Conservation (phyloP, 331 rosid species). For the Phaseolus coccineus region DNA sequence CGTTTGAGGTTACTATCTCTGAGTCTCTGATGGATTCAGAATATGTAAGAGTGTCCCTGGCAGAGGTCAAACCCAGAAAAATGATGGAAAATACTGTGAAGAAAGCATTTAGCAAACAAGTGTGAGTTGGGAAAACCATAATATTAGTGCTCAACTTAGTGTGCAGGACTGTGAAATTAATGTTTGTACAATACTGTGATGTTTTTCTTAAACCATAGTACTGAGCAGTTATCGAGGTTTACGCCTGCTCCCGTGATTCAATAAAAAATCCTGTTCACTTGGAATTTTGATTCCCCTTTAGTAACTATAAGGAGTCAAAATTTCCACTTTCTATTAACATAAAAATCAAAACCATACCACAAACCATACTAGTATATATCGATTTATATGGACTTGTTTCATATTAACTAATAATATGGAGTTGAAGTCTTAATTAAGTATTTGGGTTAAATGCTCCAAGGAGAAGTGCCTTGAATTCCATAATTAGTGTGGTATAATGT, state of each 20-base stretch:
- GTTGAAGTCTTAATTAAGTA: no score
- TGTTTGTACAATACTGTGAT: neutral
- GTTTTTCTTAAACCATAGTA: neutral
- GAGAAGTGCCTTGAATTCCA: no score
- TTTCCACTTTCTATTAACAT: no score
- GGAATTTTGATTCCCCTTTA: no score
- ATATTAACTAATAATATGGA: no score
- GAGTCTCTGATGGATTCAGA: constrained; percentile 41
- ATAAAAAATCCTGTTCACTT: neutral
- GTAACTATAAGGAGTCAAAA: no score
- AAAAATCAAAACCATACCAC: no score
- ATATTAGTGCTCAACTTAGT: neutral
- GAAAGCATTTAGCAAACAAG: constrained; percentile 14
- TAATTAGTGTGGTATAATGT: neutral
- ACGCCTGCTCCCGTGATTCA: neutral
- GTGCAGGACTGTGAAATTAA: constrained; percentile 4
- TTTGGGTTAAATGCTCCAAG: no score
- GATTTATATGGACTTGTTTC: no score
- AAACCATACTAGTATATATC: no score
- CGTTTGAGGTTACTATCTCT: constrained; percentile 38
- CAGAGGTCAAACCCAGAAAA: constrained; percentile 35
- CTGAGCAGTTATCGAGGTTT: neutral
- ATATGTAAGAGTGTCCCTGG: constrained; percentile 38
- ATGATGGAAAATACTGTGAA: constrained; percentile 9
- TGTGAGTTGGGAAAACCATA: constrained; percentile 37